Base-by-base conservation (phyloP, 345 rosid genomes). In the Populus simonii region DNA sequence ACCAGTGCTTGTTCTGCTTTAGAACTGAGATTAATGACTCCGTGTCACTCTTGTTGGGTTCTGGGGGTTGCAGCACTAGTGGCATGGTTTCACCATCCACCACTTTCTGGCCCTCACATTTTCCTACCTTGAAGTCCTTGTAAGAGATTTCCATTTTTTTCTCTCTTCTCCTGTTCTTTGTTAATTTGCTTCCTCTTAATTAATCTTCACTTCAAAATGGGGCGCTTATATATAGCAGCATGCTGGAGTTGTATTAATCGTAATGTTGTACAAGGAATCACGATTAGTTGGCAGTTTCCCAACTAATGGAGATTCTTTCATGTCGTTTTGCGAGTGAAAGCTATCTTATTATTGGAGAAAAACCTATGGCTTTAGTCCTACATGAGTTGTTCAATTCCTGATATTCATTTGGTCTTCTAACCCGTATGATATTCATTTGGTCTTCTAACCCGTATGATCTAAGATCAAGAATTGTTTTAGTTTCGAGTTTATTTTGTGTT, bases 31-130 rank as follows among this genome's bases (percentile, higher is more conserved):
- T 22, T 25, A 89, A 89, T 0, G 89, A 81, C 23, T 78, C 85
- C 5, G 77, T 9, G 57, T 80, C 84, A 0, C 66, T 45, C 71
- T 79, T 88, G 70, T 41, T 35, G 0, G 84, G n/a, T 68, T 77
- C 83, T 0, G 80, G 36, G 7, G 93, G 93, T 5, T 78, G 81
- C 35, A 89, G 84, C 51, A 88, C 85, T 4, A 89, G 70, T 9
- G 95, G 93, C 81, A 89, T 85, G 53, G 75, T 76, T 78, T 91
- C 90, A 1, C 92, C 93, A 47, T 87, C 93, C 27, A 91, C 95
- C 75, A 87, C 73, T 79, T 88, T 91, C 47, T 91, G 91, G 23
- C 95, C 92, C 7, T 83, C 79, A 33, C 92, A 91, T 74, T 80
- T 84, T 4, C 92, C 93, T 1, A 88, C 84, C 83, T 80, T 82